Evolutionary conservation across 768 basidiomycete species (phyloP).

Genomic region (Lyophyllum decastes): DNA sequence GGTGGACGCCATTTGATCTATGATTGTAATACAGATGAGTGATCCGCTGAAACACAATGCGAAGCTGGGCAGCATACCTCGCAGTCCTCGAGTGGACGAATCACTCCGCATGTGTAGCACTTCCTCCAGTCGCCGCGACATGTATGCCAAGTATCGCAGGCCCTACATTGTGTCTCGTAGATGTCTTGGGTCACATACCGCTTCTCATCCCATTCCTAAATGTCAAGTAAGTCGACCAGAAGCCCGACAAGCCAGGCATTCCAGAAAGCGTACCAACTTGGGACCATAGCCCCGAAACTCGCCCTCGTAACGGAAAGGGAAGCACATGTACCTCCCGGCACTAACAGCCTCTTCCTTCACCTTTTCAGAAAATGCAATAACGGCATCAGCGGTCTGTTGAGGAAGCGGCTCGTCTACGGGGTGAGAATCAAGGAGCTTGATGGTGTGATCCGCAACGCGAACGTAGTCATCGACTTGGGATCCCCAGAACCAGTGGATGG

Average conservation of each 20-base stretch:
- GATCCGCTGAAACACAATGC: no score
- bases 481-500: slow-evolving; percentile 1
- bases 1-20: slow-evolving; percentile 1
- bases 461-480: not conserved
- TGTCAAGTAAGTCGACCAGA: not conserved
- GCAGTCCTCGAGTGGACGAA: not conserved
- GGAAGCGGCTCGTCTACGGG: not conserved
- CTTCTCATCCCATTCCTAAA: not conserved
- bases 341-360: not conserved
- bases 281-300: not conserved
- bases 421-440: not conserved
- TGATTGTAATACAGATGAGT: not conserved
- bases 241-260: no score
- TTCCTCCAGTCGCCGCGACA: slow-evolving; percentile 1
- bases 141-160: not conserved
- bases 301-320: not conserved
- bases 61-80: not conserved
- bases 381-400: not conserved
- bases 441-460: not conserved
- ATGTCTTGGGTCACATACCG: not conserved
- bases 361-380: not conserved
- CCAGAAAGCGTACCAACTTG: not conserved
- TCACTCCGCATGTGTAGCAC: not conserved
- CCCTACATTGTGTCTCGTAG: not conserved
- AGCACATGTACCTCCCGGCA: not conserved